These are phyloP conservation scores for Fusarium guadeloupense DNA, from an alignment of 2,329 filamentous ascomycete genomes.

Conservation along the genomic window DNA sequence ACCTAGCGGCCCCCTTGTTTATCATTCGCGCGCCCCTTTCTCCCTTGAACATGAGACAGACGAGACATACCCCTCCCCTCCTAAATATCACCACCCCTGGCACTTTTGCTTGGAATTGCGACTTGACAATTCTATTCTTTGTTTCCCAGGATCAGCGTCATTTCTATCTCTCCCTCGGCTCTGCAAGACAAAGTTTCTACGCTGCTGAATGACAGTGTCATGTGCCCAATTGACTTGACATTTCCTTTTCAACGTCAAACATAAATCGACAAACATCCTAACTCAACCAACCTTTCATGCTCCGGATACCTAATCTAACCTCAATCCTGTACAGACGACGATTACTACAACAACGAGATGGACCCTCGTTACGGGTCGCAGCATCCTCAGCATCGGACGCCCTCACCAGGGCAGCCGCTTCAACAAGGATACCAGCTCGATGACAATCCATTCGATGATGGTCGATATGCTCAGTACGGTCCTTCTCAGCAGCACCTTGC, in stretches of 20 bases:
- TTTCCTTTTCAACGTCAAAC: neutral
- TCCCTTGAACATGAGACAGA: constrained; percentile 33
- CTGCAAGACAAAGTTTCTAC: constrained; percentile 5
- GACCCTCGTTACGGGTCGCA: constrained; percentile 48
- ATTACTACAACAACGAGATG: constrained; percentile 69
- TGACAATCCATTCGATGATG: constrained; percentile 75
- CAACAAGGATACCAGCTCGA: constrained; percentile 83
- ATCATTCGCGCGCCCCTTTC: constrained; percentile 33
- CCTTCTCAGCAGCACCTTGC: constrained; percentile 40
- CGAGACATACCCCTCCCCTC: constrained; percentile 37
- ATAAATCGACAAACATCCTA: constrained; percentile 4
- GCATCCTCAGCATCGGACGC: constrained; percentile 63
- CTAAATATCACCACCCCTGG: constrained; percentile 32
- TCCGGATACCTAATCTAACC: constrained; percentile 34
- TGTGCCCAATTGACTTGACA: constrained; percentile 32
- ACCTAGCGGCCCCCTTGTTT: constrained; percentile 26
- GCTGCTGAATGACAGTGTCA: constrained; percentile 17
- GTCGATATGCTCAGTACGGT: constrained; percentile 65
- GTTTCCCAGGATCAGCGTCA: neutral
- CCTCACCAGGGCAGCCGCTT: constrained; percentile 79
- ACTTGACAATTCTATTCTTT: constrained; percentile 3
- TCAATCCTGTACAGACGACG: constrained; percentile 57
- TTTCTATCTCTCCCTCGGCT: neutral
- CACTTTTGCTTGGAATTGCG: constrained; percentile 22
- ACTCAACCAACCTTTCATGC: constrained; percentile 9